Evolutionary conservation across 108 stramenopile species (phyloP), one percentile per base, ranked within the genome.

Genomic region (Nitzschia sp.): DNA sequence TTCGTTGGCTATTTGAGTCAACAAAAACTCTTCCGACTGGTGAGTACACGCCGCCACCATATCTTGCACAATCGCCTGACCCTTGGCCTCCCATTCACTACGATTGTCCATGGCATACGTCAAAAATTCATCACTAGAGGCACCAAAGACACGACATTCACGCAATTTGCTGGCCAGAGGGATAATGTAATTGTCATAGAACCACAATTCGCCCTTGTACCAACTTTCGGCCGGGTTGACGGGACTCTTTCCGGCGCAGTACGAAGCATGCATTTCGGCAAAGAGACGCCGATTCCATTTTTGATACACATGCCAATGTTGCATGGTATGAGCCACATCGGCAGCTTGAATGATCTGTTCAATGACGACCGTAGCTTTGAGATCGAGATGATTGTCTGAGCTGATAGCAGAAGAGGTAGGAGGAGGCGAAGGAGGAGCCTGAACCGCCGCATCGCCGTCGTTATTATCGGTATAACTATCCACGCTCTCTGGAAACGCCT

Each of bases 311-410:
- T 58, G 68, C 53, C 78, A 83, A 69, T 76, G 68, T 56, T 83
- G 82, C 82, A 83, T 83, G 0, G 82, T 83, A 57, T 83, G 82
- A 2, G 77, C 79, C 27, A 80, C 75, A 58, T 84, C 83, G 31
- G 79, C 62, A 15, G 68, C 80, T 55, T 79, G 75, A 66, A 84
- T 79, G 57, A 84, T 75, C 8, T 77, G 75, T 28, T 84, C 83
- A 46, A 84, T 68, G 0, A 80, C 77, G 13, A 71, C 44, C 17
- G 79, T 72, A 4, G 74, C 79, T 46, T 72, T 76, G 19, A 73
- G 54, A 69, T 63, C 67, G 13, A 58, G 11, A 26, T 58, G 28
- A n/a, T 58, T 21, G 27, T 36, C 45, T 9, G 13, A 9, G 38
- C 38, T 13, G 9, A 13, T 41, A 5, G 13, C 6, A 52, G 6